Percentiles rank a stretch among this genome's conserved stretches.
phyloP scores from a whole-genome alignment of 805 yeast genomes.

The Ogataea allantospora region DNA sequence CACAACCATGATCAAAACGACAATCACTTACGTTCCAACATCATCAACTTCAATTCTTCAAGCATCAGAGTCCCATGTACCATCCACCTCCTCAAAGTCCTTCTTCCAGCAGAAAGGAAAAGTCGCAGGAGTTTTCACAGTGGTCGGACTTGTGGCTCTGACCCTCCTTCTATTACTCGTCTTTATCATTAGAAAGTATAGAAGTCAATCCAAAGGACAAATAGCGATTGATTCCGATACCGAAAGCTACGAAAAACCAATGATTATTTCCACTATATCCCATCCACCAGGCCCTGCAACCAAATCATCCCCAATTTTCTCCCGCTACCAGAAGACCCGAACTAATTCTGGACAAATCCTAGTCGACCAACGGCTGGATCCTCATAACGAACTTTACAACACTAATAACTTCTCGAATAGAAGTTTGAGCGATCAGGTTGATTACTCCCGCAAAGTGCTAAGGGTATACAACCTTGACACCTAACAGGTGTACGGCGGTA shows the following conservation, averaged over 20 bases:
- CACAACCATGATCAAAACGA: constrained; percentile 22
- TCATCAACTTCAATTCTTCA: constrained; percentile 3
- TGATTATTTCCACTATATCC: constrained; percentile 14
- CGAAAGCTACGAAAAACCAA: constrained; percentile 23
- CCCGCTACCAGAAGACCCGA: no score
- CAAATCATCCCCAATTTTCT: not conserved
- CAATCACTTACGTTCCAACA: constrained; percentile 15
- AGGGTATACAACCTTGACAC: constrained; percentile 47
- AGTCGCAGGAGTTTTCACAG: constrained; percentile 84
- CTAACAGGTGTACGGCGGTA: constrained; percentile 7
- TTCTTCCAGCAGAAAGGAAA: constrained; percentile 71
- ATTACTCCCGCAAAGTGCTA: constrained; percentile 55
- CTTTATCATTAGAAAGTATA: constrained; percentile 34
- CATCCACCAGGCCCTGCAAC: constrained; percentile 1
- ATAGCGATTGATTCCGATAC: constrained; percentile 22
- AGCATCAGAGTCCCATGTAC: not conserved
- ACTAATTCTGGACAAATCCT: constrained; percentile 18
- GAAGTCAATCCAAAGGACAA: constrained; percentile 5
- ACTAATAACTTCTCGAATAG: constrained; percentile 42
- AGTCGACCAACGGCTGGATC: constrained; percentile 65
- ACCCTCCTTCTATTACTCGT: constrained; percentile 43
- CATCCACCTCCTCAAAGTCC: constrained; percentile 19
- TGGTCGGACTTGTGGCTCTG: constrained; percentile 63
- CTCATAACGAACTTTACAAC: constrained; percentile 50
- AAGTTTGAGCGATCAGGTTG: constrained; percentile 54